Conservation (phyloP, 148 eudicot genomes). For the Fagopyrum tataricum region DNA sequence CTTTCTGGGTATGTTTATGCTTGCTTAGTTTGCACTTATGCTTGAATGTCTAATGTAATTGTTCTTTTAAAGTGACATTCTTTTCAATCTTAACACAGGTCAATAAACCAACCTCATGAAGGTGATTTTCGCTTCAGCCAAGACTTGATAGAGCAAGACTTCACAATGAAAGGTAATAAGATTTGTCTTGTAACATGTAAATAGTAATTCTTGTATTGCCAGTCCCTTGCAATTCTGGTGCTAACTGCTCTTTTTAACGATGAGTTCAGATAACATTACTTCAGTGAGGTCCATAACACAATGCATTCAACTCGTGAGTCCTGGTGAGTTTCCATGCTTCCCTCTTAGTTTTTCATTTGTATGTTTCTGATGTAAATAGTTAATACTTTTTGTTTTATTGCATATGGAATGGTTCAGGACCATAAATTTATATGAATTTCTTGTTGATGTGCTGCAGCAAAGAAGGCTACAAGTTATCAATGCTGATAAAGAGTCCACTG, state of each 20-base stretch:
- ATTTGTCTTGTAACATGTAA: background rate
- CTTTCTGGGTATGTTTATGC: slow-evolving; percentile 33
- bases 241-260: slow-evolving; percentile 1
- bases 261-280: slow-evolving; percentile 55
- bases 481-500: background rate
- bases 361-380: background rate
- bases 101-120: slow-evolving; percentile 24
- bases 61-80: background rate
- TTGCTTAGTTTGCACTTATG: background rate
- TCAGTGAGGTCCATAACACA: slow-evolving; percentile 61
- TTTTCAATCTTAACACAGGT: slow-evolving; percentile 29
- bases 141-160: slow-evolving; percentile 26
- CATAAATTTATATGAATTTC: background rate
- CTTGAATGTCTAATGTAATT: background rate
- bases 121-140: slow-evolving; percentile 30
- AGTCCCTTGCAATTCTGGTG: background rate
- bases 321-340: slow-evolving; percentile 38
- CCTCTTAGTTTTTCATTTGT: background rate
- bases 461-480: background rate
- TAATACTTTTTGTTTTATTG: background rate
- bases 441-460: background rate
- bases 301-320: slow-evolving; percentile 59
- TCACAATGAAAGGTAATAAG: slow-evolving; percentile 22
- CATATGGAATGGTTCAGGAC: background rate
- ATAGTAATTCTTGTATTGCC: background rate